Evolutionary conservation across 768 basidiomycete genomes (phyloP), one percentile per base, ranked within the genome.

Genomic region (Hygrophorus russula): DNA sequence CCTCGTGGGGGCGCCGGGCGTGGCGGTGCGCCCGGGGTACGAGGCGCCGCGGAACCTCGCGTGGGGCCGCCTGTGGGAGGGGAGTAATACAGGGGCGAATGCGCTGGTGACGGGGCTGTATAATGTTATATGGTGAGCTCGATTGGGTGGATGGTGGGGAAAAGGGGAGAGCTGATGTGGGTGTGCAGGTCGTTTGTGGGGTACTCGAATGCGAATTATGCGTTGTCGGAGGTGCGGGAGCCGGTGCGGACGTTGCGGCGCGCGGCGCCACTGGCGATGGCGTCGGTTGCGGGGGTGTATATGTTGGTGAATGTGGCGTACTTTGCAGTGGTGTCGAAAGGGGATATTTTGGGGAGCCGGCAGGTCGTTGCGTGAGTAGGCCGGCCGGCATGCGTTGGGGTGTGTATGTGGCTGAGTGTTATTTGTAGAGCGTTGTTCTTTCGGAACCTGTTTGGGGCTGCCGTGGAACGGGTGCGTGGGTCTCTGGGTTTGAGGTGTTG

Each of bases 121-220:
- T 54, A 79, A 70, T 48, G 78, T 84, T 34, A 78, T 82, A 17
- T 86, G 83, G 82, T 81, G 42, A 7, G 63, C 44, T 18, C 9
- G 19, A 39, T 15, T 17, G 12, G n/a, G 24, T 27, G 7, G n/a
- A n/a, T n/a, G n/a, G n/a, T n/a, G n/a, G n/a, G n/a, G n/a, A n/a
- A n/a, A n/a, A n/a, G n/a, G n/a, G n/a, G n/a, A n/a, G n/a, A n/a
- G n/a, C n/a, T n/a, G n/a, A n/a, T n/a, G n/a, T n/a, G n/a, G n/a
- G n/a, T n/a, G n/a, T n/a, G n/a, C n/a, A 83, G 82, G 82, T 78
- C 80, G 0, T 82, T 76, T 53, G 68, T 73, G 37, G 84, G 84
- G 0, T 88, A 84, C 54, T 73, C 76, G 2, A 82, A 80, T 45
- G 82, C 81, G 7, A 84, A 86, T 53, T 84, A 82, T 49, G 79